Conservation (phyloP, 2,329 filamentous ascomycete genomes). For the Aspergillus spinulosporus region DNA sequence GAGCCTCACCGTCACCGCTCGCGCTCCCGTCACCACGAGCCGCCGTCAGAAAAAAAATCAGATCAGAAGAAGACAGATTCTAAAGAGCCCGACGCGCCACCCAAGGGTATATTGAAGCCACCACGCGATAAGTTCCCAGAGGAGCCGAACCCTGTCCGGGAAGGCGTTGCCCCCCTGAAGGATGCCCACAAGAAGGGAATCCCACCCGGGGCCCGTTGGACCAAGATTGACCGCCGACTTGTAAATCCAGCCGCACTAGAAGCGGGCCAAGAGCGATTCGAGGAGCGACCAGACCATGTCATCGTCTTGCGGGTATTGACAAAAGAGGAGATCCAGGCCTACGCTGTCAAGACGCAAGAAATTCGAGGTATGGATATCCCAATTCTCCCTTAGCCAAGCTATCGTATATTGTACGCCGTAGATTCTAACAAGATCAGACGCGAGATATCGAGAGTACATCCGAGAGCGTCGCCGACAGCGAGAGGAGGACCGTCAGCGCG, state of each 20-base stretch:
- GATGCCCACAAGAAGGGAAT: conserved; percentile 74
- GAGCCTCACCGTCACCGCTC: conserved; percentile 27
- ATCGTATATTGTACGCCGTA: neutral
- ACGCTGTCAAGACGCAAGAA: conserved; percentile 77
- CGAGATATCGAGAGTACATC: conserved; percentile 38
- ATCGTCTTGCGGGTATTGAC: conserved; percentile 86
- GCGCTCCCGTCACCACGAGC: conserved; percentile 27
- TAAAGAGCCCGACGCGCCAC: conserved; percentile 62
- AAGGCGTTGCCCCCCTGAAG: conserved; percentile 92
- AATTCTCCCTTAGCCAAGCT: neutral
- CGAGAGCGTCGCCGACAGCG: conserved; percentile 42
- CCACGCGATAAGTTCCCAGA: conserved; percentile 84
- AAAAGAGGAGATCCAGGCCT: conserved; percentile 85
- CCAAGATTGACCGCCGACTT: conserved; percentile 82
- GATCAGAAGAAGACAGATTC: conserved; percentile 31
- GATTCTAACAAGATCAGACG: conserved; percentile 30
- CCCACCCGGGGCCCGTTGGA: conserved; percentile 81
- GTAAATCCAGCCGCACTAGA: conserved; percentile 88
- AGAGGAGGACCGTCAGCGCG: conserved; percentile 45
- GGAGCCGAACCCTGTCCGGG: conserved; percentile 76
- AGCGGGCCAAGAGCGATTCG: conserved; percentile 84
- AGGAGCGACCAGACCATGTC: conserved; percentile 89
- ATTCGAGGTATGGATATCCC: conserved; percentile 66
- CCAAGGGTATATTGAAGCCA: conserved; percentile 82
- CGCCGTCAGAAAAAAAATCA: conserved; percentile 22